Base-by-base conservation (phyloP, 2,329 filamentous ascomycete species). In the Calonectria pseudoturangicola region DNA sequence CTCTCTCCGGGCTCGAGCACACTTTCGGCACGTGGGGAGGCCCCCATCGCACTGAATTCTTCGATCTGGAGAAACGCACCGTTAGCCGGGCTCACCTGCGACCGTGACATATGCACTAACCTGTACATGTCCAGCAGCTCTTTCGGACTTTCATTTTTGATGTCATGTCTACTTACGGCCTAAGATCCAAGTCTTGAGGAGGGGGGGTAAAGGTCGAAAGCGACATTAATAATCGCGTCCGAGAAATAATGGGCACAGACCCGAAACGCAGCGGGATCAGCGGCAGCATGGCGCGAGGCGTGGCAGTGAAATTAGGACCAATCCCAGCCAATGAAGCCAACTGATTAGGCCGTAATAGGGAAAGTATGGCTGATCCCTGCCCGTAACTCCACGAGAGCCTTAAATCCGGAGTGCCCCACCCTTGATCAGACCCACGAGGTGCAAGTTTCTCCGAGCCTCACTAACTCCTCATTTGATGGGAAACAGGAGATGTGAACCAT, bases 101-200 rank as follows among this genome's bases (percentile, higher is more conserved):
- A n/a, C 3, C 12, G 33, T 30, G 7, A 1, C 16, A 25, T 7
- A 47, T 4, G 21, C 28, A 71, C 76, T 30, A 16, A 77, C 76
- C 75, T 70, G 66, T 30, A 18, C 76, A 77, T 8, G 75, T 76
- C 76, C 76, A 77, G 16, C 76, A 77, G n/a, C 68, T 58, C 48
- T 74, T 75, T 33, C 69, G 60, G n/a, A 71, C 9, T 47, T 71
- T 75, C 58, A 71, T 73, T 43, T 12, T 21, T 16, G 8, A 25
- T 48, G n/a, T 8, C n/a, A n/a, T 36, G 33, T 36, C 33, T 27
- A 48, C 9, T n/a, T 10, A 4, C 4, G 21, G 45, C n/a, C n/a
- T 12, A n/a, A 48, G 33, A 25, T 48, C 43, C 6, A 8, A 21
- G n/a, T 45, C 18, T 21, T 21, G 21, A 21, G 21, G 21, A 21